These are phyloP conservation scores for Mortierella sp. DNA, from an alignment of 371 early-diverging fungal species.

Conservation along the genomic window DNA sequence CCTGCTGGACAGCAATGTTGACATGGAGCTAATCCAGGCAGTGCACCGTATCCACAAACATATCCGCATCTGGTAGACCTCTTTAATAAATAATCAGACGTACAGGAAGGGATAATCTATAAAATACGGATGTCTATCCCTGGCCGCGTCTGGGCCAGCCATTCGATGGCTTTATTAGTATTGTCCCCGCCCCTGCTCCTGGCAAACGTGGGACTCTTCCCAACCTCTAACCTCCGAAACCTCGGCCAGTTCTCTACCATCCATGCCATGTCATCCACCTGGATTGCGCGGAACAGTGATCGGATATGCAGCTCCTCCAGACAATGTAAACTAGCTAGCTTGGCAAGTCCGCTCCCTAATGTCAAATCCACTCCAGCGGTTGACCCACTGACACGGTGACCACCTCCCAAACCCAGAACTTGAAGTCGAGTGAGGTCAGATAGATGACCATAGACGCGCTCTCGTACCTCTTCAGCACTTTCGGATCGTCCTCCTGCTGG, in stretches of 20 bases:
- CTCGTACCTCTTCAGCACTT: conserved; percentile 14
- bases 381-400: conserved; percentile 33
- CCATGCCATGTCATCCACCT: conserved; percentile 32
- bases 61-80: conserved; percentile 28
- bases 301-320: conserved; percentile 36
- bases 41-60: conserved; percentile 1
- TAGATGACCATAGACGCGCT: conserved; percentile 30
- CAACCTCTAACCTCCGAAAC: conserved; percentile 19
- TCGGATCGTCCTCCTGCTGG: not conserved
- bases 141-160: conserved; percentile 40
- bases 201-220: conserved; percentile 1
- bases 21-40: conserved; percentile 25
- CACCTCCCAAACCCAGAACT: conserved; percentile 46
- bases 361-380: conserved; percentile 43
- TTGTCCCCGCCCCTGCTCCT: conserved; percentile 3
- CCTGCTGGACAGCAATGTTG: conserved; percentile 24
- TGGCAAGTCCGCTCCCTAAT: conserved; percentile 33
- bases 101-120: conserved; percentile 2
- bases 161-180: conserved; percentile 46
- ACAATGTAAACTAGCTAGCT: conserved; percentile 21
- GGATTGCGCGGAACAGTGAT: conserved; percentile 11
- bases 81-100: not conserved
- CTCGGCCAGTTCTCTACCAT: conserved; percentile 44
- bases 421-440: conserved; percentile 31
- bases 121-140: conserved; percentile 35